Base-by-base conservation (phyloP, 2,329 filamentous ascomycete genomes). In the Diaporthe ilicicola region DNA sequence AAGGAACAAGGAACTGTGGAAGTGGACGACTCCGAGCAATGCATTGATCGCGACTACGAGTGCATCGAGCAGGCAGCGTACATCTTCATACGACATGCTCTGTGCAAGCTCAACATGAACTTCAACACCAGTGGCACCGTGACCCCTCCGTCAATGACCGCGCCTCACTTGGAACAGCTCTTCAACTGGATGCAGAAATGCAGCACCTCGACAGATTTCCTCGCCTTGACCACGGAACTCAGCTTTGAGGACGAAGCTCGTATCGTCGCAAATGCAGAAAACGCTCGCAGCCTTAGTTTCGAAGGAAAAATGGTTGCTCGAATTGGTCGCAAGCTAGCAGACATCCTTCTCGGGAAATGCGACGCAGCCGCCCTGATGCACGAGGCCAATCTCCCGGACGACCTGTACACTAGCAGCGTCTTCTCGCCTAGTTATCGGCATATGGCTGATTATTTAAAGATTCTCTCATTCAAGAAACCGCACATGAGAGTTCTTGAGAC, bases 41-140 rank as follows among this genome's bases (percentile, higher is more conserved):
- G 55, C 34, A 46, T 44, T 34, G 24, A 48, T 10, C n/a, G 24
- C 8, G 51, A 73, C 32, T 39, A 62, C 27, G 10, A 32, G 19
- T 12, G 27, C n/a, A 46, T 62, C 56, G 71, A 74, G 13, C 59
- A 51, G 17, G 71, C 53, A 5, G 71, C 73, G 1, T 44, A 34
- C 2, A 74, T 74, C 15, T 73, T 69, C 54, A 68, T 74, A 4
- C 73, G 73, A 1, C 37, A 68, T 17, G 70, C 73, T 5, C 32
- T 71, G 2, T n/a, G 48, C 24, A 24, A 46, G 17, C 6, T 39
- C 6, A 39, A 39, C 37, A 22, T 48, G 10, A 29, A 24, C 9
- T 29, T 62, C 2, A 62, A 44, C 10, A 48, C 42, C 42, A 62
- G 7, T 3, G 56, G 56, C 27, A 62, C 56, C 5, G 51, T 71